Conservation (phyloP, 176 grass and related monocot genomes). For the Carex parvula region DNA sequence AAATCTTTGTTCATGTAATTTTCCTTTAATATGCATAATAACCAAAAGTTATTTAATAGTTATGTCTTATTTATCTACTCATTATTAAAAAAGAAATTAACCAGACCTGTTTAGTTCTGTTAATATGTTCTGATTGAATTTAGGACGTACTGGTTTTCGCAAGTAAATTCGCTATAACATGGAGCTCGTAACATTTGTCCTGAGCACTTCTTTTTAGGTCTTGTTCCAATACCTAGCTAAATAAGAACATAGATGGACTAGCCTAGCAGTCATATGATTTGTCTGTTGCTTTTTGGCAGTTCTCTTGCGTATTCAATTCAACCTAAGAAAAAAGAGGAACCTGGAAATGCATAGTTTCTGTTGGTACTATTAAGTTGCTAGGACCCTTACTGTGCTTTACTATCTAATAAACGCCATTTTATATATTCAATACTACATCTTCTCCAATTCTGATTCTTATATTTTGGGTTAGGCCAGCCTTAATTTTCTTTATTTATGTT, state of each 20-base stretch:
- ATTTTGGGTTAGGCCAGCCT: not conserved
- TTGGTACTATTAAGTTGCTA: not conserved
- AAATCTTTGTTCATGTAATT: not conserved
- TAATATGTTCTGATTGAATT: slow-evolving; percentile 3
- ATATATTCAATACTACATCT: not conserved
- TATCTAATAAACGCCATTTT: not conserved
- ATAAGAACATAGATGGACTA: not conserved
- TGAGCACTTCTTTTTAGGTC: not conserved
- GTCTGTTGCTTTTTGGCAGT: not conserved
- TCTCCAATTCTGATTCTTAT: slow-evolving; percentile 13
- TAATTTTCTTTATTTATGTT: slow-evolving; percentile 17
- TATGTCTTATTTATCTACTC: not conserved
- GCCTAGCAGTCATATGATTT: not conserved
- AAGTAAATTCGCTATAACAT: not conserved
- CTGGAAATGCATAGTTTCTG: slow-evolving; percentile 3
- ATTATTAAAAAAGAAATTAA: not conserved
- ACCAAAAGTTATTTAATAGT: not conserved
- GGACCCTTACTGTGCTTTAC: not conserved
- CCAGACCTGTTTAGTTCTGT: not conserved
- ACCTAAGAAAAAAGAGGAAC: not conserved
- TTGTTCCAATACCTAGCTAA: not conserved
- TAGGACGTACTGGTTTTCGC: not conserved
- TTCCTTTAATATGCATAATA: not conserved
- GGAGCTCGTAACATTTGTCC: not conserved
- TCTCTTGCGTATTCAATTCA: not conserved